These are phyloP conservation scores for Ascocoryne sarcoides DNA, from an alignment of 2,329 filamentous ascomycete genomes.

Conservation along the genomic window DNA sequence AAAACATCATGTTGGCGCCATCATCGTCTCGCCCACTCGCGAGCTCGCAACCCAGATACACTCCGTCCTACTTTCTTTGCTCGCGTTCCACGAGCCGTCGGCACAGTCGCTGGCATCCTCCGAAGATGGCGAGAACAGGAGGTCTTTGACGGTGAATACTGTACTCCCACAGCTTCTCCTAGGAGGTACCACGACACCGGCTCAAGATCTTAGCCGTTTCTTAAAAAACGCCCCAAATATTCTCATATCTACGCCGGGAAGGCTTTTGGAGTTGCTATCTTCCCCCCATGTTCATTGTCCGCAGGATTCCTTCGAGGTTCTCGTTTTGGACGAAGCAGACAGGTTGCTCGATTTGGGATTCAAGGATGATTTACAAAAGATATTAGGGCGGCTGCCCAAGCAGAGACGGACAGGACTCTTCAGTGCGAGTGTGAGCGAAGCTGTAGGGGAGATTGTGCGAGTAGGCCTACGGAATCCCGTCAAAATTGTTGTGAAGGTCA, in stretches of 20 bases:
- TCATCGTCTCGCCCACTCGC: conserved; percentile 87
- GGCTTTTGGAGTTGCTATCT: conserved; percentile 77
- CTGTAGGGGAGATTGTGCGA: conserved; percentile 84
- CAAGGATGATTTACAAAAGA: conserved; percentile 80
- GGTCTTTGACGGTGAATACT: conserved; percentile 38
- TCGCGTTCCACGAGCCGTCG: conserved; percentile 77
- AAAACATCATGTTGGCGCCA: conserved; percentile 81
- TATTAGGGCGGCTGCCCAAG: conserved; percentile 77
- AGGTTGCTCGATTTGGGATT: conserved; percentile 88
- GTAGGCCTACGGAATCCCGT: conserved; percentile 91
- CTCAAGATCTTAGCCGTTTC: conserved; percentile 81
- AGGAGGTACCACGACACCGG: conserved; percentile 69
- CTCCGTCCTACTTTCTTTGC: conserved; percentile 64
- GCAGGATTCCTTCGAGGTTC: conserved; percentile 80
- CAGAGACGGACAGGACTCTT: conserved; percentile 90
- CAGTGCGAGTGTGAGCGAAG: conserved; percentile 85
- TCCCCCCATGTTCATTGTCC: conserved; percentile 83
- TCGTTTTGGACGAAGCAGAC: conserved; percentile 93
- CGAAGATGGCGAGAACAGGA: conserved; percentile 43
- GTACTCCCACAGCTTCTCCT: conserved; percentile 82
- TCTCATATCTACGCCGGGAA: conserved; percentile 81
- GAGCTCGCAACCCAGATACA: conserved; percentile 90
- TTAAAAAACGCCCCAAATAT: conserved; percentile 79
- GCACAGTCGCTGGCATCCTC: conserved; percentile 52
- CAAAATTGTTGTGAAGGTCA: conserved; percentile 89